Percentiles rank a stretch among this genome's conserved stretches.
These are phyloP conservation scores for Xylariaceae sp. DNA, from an alignment of 2,329 filamentous ascomycete genomes.

Conservation along the genomic window DNA sequence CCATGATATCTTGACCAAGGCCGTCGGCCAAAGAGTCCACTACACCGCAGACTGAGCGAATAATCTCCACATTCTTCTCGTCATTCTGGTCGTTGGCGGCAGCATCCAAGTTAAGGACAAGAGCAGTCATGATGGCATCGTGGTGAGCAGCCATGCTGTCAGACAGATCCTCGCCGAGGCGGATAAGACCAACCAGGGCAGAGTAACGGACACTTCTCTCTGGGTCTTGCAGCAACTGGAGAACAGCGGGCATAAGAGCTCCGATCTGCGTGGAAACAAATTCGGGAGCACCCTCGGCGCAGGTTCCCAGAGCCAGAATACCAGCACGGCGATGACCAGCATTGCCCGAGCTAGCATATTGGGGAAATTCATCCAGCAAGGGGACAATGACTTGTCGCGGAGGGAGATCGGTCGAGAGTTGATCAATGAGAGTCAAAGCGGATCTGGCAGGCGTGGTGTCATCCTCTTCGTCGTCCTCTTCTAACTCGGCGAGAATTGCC, in stretches of 20 bases:
- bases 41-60: constrained; percentile 85
- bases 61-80: constrained; percentile 78
- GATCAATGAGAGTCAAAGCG: constrained; percentile 83
- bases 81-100: constrained; percentile 67
- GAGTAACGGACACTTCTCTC: constrained; percentile 83
- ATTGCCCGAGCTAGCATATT: constrained; percentile 72
- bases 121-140: constrained; percentile 74
- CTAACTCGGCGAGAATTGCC: constrained; percentile 86
- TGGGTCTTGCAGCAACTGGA: constrained; percentile 80
- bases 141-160: constrained; percentile 88
- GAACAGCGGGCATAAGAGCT: constrained; percentile 78
- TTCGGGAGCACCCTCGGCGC: constrained; percentile 93
- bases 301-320: constrained; percentile 88
- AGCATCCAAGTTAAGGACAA: constrained; percentile 85
- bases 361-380: constrained; percentile 79
- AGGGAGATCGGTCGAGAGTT: constrained; percentile 82
- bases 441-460: constrained; percentile 82
- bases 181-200: constrained; percentile 81
- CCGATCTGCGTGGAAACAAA: constrained; percentile 93
- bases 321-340: constrained; percentile 83
- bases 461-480: constrained; percentile 75
- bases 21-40: constrained; percentile 89
- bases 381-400: constrained; percentile 93
- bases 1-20: constrained; percentile 76
- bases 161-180: constrained; percentile 87